Conservation (phyloP, 1,284 basidiomycete species). For the Leccinum olivaceoglutinosum region DNA sequence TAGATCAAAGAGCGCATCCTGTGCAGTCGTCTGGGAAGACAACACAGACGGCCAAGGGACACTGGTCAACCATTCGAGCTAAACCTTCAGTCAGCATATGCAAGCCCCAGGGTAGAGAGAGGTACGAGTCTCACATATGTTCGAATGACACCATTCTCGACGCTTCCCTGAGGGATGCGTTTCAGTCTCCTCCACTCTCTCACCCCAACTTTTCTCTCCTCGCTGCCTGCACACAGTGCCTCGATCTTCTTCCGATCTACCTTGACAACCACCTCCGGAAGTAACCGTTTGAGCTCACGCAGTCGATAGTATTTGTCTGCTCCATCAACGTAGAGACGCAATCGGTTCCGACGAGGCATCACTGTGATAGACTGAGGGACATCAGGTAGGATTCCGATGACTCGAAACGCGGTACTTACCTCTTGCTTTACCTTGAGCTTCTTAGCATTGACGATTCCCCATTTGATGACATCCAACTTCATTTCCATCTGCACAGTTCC, state of each 20-base stretch:
- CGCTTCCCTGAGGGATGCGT: conserved; percentile 70
- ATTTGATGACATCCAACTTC: conserved; percentile 89
- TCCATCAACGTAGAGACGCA: conserved; percentile 85
- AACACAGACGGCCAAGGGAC: conserved; percentile 64
- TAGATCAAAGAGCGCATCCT: conserved; percentile 40
- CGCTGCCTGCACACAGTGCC: conserved; percentile 67
- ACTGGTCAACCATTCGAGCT: conserved; percentile 82
- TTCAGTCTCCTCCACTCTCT: conserved; percentile 76
- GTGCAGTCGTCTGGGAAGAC: conserved; percentile 18
- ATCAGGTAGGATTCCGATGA: conserved; percentile 1
- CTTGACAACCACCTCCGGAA: conserved; percentile 87
- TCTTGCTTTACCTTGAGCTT: conserved; percentile 93
- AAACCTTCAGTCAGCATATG: conserved; percentile 13
- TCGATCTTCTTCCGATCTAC: conserved; percentile 69
- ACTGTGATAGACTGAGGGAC: conserved; percentile 61
- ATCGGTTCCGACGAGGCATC: conserved; percentile 69
- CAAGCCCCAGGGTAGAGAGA: not conserved
- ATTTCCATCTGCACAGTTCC: conserved; percentile 69
- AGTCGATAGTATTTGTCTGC: conserved; percentile 86
- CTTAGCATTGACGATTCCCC: conserved; percentile 81
- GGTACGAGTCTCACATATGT: conserved; percentile 49
- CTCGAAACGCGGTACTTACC: conserved; percentile 35
- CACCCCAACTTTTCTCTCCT: conserved; percentile 78
- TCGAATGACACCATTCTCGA: conserved; percentile 74
- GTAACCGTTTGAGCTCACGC: conserved; percentile 76